These are phyloP conservation scores for Fraxinus platypoda DNA, from an alignment of 305 asterid genomes.

Conservation along the genomic window DNA sequence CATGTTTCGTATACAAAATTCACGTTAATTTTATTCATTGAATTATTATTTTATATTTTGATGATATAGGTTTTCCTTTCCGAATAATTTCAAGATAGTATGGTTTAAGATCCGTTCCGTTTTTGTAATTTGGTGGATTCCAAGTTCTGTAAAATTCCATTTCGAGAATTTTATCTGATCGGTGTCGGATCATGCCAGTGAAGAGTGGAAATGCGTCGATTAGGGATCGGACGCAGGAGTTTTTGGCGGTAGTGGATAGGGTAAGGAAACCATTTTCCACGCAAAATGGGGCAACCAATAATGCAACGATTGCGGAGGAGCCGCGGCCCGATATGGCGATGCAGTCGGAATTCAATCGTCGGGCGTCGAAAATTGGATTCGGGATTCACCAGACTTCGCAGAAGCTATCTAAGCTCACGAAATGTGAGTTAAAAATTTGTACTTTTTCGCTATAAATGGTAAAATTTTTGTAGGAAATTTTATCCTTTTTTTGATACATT, in stretches of 20 bases:
- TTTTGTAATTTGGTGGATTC: not conserved
- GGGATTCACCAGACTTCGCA: conserved; percentile 63
- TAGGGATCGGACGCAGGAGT: conserved; percentile 91
- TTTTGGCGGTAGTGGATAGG: conserved; percentile 38
- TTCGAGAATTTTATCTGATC: not conserved
- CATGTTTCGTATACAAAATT: not conserved
- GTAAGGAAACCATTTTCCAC: conserved; percentile 30
- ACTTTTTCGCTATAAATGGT: not conserved
- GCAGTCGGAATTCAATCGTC: conserved; percentile 38
- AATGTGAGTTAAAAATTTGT: conserved; percentile 31
- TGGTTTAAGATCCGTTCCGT: not conserved
- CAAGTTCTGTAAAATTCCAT: not conserved
- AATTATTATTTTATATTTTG: not conserved
- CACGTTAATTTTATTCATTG: not conserved
- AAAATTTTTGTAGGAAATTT: not conserved
- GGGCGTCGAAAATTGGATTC: conserved; percentile 42
- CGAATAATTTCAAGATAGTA: not conserved
- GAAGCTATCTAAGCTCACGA: conserved; percentile 43
- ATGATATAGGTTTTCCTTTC: not conserved
- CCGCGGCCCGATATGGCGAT: conserved; percentile 21
- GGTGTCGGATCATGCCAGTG: not conserved
- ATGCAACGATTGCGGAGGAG: conserved; percentile 14
- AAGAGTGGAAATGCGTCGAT: conserved; percentile 42
- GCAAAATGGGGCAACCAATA: conserved; percentile 29
- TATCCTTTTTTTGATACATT: not conserved